phyloP scores from a whole-genome alignment of 176 grass and related monocot species.

The Olyra latifolia region DNA sequence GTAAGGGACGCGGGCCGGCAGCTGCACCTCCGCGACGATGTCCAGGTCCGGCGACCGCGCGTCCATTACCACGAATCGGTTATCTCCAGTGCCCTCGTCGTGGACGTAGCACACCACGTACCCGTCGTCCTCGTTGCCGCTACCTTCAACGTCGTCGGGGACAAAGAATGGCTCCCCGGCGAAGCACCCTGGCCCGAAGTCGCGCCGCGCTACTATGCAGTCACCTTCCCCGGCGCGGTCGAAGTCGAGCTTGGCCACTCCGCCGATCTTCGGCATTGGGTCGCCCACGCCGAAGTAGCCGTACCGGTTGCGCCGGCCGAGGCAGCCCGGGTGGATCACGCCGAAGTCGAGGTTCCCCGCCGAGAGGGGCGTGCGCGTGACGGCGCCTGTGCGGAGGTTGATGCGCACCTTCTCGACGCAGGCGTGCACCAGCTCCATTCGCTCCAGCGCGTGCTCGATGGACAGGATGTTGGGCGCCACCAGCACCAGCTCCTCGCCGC shows the following conservation, averaged over 20 bases:
- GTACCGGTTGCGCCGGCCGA: conserved; percentile 72
- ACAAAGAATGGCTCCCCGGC: conserved; percentile 79
- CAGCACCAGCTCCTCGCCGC: conserved; percentile 58
- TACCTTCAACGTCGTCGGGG: conserved; percentile 38
- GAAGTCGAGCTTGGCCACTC: conserved; percentile 76
- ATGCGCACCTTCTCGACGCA: conserved; percentile 80
- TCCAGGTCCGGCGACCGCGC: conserved; percentile 60
- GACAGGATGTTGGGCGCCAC: conserved; percentile 85
- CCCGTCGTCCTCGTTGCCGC: conserved; percentile 70
- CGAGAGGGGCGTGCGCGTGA: conserved; percentile 65
- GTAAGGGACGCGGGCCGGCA: conserved; percentile 77
- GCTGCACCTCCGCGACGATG: conserved; percentile 74
- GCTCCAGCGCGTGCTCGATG: conserved; percentile 75
- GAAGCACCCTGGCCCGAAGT: conserved; percentile 66
- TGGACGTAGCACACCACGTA: conserved; percentile 87
- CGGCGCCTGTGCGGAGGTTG: conserved; percentile 61
- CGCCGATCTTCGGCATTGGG: conserved; percentile 75
- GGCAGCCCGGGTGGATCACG: conserved; percentile 64
- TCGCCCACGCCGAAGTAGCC: conserved; percentile 65
- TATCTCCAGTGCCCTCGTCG: conserved; percentile 41
- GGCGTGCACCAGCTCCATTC: conserved; percentile 66
- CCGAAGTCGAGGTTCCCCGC: conserved; percentile 75
- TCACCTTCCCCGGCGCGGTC: conserved; percentile 55
- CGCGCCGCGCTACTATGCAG: conserved; percentile 64
- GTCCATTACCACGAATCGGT: conserved; percentile 81